Evolutionary conservation across 2,329 filamentous ascomycete genomes (phyloP).

Genomic region (Pseudogymnoascus sp.): DNA sequence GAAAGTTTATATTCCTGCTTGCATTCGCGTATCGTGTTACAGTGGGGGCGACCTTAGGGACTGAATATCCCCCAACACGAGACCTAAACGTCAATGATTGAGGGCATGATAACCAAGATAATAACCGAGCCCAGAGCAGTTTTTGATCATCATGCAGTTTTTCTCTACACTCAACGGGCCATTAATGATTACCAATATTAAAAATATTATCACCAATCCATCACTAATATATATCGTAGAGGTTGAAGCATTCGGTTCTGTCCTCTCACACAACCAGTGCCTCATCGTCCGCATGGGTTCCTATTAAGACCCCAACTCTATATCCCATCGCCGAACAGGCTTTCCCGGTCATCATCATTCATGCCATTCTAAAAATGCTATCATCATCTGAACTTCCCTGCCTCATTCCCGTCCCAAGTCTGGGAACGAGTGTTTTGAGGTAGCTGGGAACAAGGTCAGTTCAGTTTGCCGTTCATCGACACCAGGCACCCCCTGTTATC

Average conservation of each 20-base stretch:
- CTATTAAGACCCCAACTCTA: background rate
- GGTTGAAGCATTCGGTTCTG: background rate
- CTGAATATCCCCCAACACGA: background rate
- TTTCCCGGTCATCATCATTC: background rate
- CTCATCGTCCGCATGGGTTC: background rate
- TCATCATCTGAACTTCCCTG: background rate
- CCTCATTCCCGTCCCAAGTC: background rate
- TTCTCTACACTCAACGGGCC: background rate
- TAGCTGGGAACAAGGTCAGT: background rate
- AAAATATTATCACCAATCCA: slow-evolving; percentile 1
- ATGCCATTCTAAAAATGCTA: background rate
- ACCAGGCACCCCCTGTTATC: background rate
- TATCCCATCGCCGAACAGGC: background rate
- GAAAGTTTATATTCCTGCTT: slow-evolving; percentile 1
- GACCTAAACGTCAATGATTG: background rate
- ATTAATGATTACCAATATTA: background rate
- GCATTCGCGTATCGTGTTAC: background rate
- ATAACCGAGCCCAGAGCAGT: background rate
- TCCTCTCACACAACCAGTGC: background rate
- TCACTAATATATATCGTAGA: background rate
- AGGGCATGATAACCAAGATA: background rate
- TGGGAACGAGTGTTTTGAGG: background rate
- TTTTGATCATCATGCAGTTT: background rate
- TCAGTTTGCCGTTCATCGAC: background rate
- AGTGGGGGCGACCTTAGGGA: background rate